A percentile compares a stretch with the other conserved stretches of the same genome.
Evolutionary conservation across 352 stramenopile species (phyloP).

Genomic region (Aphanomyces euteiches): DNA sequence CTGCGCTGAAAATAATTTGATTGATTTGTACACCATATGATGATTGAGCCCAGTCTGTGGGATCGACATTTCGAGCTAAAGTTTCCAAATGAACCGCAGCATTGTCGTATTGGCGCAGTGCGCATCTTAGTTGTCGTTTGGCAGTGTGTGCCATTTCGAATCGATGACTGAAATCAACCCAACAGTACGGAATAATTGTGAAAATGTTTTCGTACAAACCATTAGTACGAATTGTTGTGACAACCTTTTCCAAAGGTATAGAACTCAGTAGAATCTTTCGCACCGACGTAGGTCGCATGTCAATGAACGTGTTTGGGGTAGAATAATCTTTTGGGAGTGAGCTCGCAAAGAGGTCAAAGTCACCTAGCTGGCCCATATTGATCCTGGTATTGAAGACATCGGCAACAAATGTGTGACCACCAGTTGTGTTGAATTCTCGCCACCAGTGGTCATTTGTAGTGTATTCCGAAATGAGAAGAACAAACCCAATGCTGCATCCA

Average conservation of each 20-base stretch:
- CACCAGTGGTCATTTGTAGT: conserved; percentile 28
- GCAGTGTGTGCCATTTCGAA: conserved; percentile 24
- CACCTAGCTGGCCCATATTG: neutral
- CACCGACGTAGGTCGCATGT: neutral
- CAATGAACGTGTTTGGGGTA: conserved; percentile 1
- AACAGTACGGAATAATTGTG: conserved; percentile 10
- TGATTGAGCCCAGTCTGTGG: neutral
- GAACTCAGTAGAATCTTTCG: neutral
- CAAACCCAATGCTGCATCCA: conserved; percentile 5
- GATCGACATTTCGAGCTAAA: conserved; percentile 20
- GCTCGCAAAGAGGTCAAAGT: neutral
- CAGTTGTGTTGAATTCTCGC: conserved; percentile 20
- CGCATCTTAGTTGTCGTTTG: neutral
- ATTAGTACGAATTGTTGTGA: conserved; percentile 6
- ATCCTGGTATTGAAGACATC: conserved; percentile 6
- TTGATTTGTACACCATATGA: neutral
- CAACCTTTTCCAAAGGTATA: neutral
- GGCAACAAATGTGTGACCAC: conserved; percentile 16
- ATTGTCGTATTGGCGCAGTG: neutral
- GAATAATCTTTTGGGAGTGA: conserved; percentile 1
- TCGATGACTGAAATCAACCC: conserved; percentile 16
- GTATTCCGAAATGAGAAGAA: neutral
- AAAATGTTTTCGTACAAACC: conserved; percentile 14
- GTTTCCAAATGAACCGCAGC: conserved; percentile 22
- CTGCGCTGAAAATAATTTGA: neutral